A percentile compares a stretch with the other conserved stretches of the same genome.
Evolutionary conservation across 2,329 filamentous ascomycete species (phyloP).

Genomic region (Stagonosporopsis chrysanthemi): DNA sequence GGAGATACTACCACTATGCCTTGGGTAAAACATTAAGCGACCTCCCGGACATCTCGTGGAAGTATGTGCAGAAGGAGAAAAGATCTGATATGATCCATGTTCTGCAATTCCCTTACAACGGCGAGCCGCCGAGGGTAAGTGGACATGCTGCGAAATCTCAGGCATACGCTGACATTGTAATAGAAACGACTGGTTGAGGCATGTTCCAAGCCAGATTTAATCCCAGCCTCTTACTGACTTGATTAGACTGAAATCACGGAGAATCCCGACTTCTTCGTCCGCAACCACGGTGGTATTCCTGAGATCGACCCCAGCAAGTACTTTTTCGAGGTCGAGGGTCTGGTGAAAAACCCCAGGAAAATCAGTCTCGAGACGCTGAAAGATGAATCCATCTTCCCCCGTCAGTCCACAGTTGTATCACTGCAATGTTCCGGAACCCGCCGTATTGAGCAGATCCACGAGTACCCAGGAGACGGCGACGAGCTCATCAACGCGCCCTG

Average conservation of each 20-base stretch:
- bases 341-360: slow-evolving; percentile 65
- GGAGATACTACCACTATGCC: slow-evolving; percentile 53
- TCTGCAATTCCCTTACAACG: slow-evolving; percentile 58
- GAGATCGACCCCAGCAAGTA: slow-evolving; percentile 66
- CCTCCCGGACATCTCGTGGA: slow-evolving; percentile 64
- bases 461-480: slow-evolving; percentile 72
- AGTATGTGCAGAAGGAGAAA: slow-evolving; percentile 55
- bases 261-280: slow-evolving; percentile 70
- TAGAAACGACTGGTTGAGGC: slow-evolving; percentile 61
- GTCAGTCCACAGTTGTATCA: slow-evolving; percentile 65
- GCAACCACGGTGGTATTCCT: slow-evolving; percentile 76
- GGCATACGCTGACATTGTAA: slow-evolving; percentile 14
- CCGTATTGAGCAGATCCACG: slow-evolving; percentile 71
- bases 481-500: slow-evolving; percentile 58
- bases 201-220: neutral
- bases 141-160: neutral
- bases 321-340: slow-evolving; percentile 64
- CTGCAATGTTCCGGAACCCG: slow-evolving; percentile 75
- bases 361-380: slow-evolving; percentile 68
- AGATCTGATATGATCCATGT: slow-evolving; percentile 57
- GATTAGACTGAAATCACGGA: slow-evolving; percentile 62
- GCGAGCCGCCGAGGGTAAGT: slow-evolving; percentile 51
- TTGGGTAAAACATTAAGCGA: slow-evolving; percentile 49
- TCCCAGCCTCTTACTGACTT: slow-evolving; percentile 16
- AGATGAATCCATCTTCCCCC: slow-evolving; percentile 67